Conservation (phyloP, 768 basidiomycete species). For the Auriscalpium vulgare region DNA sequence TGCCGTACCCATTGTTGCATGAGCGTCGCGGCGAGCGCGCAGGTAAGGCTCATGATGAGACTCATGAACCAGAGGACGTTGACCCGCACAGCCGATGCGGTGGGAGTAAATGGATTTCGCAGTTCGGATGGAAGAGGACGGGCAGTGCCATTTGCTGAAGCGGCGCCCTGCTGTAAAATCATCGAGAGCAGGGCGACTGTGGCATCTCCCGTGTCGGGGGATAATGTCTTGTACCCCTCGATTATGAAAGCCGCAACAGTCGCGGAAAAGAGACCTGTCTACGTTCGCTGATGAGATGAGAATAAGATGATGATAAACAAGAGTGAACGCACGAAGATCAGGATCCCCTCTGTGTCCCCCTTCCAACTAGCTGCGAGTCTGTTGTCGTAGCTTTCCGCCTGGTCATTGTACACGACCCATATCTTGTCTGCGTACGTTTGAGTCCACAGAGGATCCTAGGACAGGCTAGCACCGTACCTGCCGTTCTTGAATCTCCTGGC, state of each 20-base stretch:
- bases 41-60: not conserved
- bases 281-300: not conserved
- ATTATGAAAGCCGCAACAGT: not conserved
- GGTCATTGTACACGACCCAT: too few relatives aligned
- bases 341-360: too few relatives aligned
- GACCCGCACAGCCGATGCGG: not conserved
- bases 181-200: not conserved
- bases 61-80: slow-evolving; percentile 4
- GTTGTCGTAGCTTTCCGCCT: too few relatives aligned
- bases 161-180: not conserved
- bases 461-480: too few relatives aligned
- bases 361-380: too few relatives aligned
- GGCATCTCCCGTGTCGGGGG: not conserved
- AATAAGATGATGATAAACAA: too few relatives aligned
- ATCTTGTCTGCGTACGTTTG: too few relatives aligned
- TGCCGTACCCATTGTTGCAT: not conserved
- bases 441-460: too few relatives aligned
- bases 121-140: not conserved
- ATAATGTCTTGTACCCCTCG: not conserved
- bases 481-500: too few relatives aligned
- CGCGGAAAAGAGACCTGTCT: slow-evolving; percentile 1
- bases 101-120: not conserved
- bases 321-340: too few relatives aligned
- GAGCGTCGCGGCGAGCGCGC: not conserved
- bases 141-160: not conserved